phyloP scores from a whole-genome alignment of 1,284 basidiomycete genomes.

The Gomphus sp. region DNA sequence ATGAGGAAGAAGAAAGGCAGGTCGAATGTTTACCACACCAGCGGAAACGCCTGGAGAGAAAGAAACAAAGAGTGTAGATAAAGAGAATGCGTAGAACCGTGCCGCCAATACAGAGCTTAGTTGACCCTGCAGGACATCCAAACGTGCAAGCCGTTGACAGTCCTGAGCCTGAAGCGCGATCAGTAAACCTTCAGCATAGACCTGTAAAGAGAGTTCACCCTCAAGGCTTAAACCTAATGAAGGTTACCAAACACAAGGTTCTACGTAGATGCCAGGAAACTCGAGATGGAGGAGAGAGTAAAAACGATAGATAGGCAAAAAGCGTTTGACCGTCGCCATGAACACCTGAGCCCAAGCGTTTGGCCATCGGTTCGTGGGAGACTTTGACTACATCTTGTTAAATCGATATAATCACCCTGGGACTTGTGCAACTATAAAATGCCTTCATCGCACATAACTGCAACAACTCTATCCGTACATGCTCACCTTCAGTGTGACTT shows the following conservation, averaged over 20 bases:
- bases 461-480: slow-evolving; percentile 35
- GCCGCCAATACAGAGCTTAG: not conserved
- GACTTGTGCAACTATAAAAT: no score
- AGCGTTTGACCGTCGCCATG: not conserved
- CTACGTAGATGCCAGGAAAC: not conserved
- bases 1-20: not conserved
- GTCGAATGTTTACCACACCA: not conserved
- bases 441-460: slow-evolving; percentile 21
- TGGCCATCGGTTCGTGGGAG: not conserved
- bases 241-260: not conserved
- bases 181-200: not conserved
- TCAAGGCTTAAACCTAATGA: not conserved
- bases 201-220: not conserved
- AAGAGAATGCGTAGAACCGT: not conserved
- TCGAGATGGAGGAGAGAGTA: not conserved
- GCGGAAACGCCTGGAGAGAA: not conserved
- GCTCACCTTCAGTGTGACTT: slow-evolving; percentile 39
- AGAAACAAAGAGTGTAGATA: not conserved
- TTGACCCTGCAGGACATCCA: not conserved
- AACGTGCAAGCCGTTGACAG: not conserved
- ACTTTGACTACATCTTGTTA: not conserved
- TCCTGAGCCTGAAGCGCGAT: not conserved
- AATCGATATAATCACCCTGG: no score
- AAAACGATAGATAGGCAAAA: not conserved
- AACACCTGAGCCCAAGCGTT: not conserved